A percentile compares a stretch with the other conserved stretches of the same genome.
phyloP scores from a whole-genome alignment of 306 rosid species.

The Quercus robur region DNA sequence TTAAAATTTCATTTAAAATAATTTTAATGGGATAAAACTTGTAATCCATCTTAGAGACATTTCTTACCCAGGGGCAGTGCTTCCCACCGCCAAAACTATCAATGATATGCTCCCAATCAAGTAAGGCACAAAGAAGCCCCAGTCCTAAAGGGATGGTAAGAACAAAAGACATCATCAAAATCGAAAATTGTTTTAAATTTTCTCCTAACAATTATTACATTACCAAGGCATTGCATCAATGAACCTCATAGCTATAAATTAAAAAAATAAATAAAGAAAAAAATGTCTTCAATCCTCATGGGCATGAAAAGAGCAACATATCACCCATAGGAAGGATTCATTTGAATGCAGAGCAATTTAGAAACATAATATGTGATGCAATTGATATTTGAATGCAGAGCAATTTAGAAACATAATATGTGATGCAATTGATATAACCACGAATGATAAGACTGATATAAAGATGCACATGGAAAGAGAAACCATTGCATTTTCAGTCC shows the following conservation, averaged over 20 bases:
- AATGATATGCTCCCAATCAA: conserved; percentile 89
- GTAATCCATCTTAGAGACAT: background rate
- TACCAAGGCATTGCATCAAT: background rate
- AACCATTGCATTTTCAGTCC: background rate
- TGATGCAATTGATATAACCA: background rate
- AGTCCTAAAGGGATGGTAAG: conserved; percentile 56
- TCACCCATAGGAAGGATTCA: background rate
- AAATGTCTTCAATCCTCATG: background rate
- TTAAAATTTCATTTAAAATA: background rate
- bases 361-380: background rate
- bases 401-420: background rate
- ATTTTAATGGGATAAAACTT: background rate
- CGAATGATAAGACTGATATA: background rate
- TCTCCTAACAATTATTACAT: background rate
- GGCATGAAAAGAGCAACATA: background rate
- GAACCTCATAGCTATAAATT: background rate
- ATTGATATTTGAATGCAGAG: background rate
- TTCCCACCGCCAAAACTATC: conserved; percentile 85
- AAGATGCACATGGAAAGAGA: background rate
- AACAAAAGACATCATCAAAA: conserved; percentile 26
- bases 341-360: background rate
- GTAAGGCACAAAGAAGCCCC: conserved; percentile 95
- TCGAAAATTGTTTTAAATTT: background rate
- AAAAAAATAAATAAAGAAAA: background rate
- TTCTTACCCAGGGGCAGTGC: conserved; percentile 88